Conservation (phyloP, 2,329 filamentous ascomycete species). For the Byssoonygena ceratinophila region DNA sequence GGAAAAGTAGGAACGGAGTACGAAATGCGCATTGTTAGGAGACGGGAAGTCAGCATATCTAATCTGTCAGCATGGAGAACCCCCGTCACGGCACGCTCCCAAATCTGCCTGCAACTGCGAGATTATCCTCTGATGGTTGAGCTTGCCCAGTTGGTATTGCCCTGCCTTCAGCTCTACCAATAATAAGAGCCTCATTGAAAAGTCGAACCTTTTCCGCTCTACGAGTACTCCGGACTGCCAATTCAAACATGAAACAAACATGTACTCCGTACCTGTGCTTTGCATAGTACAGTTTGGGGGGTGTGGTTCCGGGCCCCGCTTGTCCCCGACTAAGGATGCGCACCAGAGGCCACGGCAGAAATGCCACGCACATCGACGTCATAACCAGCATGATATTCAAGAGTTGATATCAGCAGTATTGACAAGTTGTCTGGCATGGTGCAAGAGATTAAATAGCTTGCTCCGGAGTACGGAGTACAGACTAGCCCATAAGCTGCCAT, state of each 20-base stretch:
- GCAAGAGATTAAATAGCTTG: too few relatives aligned
- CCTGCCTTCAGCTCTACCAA: not conserved
- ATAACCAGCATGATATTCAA: not conserved
- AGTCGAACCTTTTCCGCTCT: not conserved
- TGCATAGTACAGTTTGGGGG: too few relatives aligned
- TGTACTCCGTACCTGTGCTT: too few relatives aligned
- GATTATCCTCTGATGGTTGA: too few relatives aligned
- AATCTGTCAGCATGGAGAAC: not conserved
- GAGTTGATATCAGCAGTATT: not conserved
- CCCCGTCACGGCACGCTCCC: not conserved
- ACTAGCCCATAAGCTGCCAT: too few relatives aligned
- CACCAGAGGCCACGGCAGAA: not conserved
- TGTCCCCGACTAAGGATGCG: not conserved
- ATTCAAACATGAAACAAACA: not conserved
- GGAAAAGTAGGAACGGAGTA: not conserved
- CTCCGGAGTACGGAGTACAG: too few relatives aligned
- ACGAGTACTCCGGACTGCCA: not conserved
- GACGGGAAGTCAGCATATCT: not conserved
- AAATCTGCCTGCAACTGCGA: not conserved
- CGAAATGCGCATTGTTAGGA: not conserved
- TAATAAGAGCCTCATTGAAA: not conserved
- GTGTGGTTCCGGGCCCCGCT: slow-evolving; percentile 4
- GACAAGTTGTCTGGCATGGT: too few relatives aligned
- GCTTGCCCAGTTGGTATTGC: not conserved
- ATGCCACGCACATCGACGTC: slow-evolving; percentile 9